Base-by-base conservation (phyloP, 129 eudicot species). In the Helichrysum umbraculigerum region DNA sequence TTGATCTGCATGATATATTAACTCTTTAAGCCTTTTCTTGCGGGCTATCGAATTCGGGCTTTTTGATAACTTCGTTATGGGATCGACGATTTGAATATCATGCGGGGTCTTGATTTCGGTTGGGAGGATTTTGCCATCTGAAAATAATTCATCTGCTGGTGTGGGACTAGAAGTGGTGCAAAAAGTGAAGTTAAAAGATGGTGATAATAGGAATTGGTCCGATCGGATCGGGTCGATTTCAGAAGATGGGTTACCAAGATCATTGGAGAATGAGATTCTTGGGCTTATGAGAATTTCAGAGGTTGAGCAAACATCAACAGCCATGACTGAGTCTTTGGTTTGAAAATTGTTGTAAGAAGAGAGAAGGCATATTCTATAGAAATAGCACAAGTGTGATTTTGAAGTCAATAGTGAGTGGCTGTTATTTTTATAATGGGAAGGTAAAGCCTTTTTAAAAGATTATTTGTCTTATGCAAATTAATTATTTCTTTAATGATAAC, bases 121-220 rank as follows among this genome's bases (percentile, higher is more conserved):
- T 3, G 98, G 98, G 29, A 86, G 85, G 84, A 93, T 85, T 72
- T 88, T 88, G 71, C 98, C 98, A 68, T 93, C 81, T 30, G 95
- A 77, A 77, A 93, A 93, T 51, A 93, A 86, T 56, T 93, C 98
- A 32, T 93, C 98, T 0, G 98, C 98, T 0, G 96, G 85, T 1
- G 92, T 86, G 22, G 83, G 75, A 52, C 56, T 84, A 4, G 74
- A 75, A 1, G 79, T 57, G 74, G 85, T 71, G 79, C 81, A 72
- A 85, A 90, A 88, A 57, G 85, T 81, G 80, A 92, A 89, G 79
- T 92, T 91, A 20, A 77, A 81, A 52, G 75, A 29, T 41, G 83
- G 85, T 37, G 81, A 81, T 29, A 81, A 16, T 0, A 77, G 54
- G 30, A 73, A 76, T 5, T 42, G 75, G 37, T 80, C 83, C 33